These are phyloP conservation scores for Meredithiella fracta DNA, from an alignment of 2,329 filamentous ascomycete genomes.

Conservation along the genomic window DNA sequence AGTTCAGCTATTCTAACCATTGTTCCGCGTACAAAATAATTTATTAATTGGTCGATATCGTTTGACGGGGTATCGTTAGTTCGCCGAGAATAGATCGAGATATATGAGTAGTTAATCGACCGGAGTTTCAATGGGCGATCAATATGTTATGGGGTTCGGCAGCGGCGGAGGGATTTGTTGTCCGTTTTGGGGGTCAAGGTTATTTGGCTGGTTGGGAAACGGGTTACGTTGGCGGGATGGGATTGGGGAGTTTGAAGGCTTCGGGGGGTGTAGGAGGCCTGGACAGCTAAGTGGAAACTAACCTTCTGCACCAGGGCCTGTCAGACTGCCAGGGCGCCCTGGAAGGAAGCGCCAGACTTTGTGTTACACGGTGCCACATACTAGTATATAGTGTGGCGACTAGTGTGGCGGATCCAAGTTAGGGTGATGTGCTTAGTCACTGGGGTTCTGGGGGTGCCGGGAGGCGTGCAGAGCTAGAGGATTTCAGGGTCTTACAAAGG, in stretches of 20 bases:
- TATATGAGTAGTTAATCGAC: no score
- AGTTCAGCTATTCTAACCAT: constrained; percentile 19
- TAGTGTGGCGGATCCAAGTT: background rate
- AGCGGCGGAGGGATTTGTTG: background rate
- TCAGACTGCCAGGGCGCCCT: background rate
- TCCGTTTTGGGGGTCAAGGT: background rate
- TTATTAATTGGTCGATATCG: no score
- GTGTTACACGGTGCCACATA: background rate
- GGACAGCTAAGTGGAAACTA: background rate
- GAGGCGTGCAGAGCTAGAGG: no score
- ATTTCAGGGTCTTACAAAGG: background rate
- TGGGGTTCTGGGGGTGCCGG: no score
- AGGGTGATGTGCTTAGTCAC: background rate
- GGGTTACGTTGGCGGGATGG: background rate
- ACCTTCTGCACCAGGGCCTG: background rate
- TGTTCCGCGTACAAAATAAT: background rate
- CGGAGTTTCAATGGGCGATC: no score
- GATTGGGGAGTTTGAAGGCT: background rate
- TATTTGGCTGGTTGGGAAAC: background rate
- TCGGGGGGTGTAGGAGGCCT: background rate
- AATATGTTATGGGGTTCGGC: no score
- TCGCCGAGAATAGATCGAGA: no score
- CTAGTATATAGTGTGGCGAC: background rate
- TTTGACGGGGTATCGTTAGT: no score
- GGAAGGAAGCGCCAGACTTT: background rate